Conservation (phyloP, 768 basidiomycete genomes). For the Dacryopinax primogenitus region DNA sequence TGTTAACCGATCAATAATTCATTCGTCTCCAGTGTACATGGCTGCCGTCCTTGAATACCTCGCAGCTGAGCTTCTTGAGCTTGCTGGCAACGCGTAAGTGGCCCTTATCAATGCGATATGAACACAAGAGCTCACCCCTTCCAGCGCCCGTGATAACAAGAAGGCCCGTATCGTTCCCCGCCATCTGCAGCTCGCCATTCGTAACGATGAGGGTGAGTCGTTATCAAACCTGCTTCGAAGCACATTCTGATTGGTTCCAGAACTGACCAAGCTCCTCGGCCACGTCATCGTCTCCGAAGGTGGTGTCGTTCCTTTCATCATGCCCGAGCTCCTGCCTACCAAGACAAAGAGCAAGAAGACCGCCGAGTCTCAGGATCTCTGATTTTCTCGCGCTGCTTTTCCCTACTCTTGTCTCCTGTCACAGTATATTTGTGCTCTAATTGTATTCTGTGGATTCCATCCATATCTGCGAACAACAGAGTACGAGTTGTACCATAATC, state of each 20-base stretch:
- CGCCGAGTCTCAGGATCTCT: slow-evolving; percentile 12
- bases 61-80: slow-evolving; percentile 84
- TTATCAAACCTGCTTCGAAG: background rate
- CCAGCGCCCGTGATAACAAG: slow-evolving; percentile 82
- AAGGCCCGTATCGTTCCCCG: slow-evolving; percentile 91
- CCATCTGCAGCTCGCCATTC: slow-evolving; percentile 82
- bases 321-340: slow-evolving; percentile 43
- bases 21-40: slow-evolving; percentile 50
- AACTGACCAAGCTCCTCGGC: slow-evolving; percentile 66
- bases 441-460: slow-evolving; percentile 4
- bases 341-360: slow-evolving; percentile 37
- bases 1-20: background rate
- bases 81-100: slow-evolving; percentile 48
- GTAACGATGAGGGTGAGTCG: slow-evolving; percentile 72
- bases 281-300: slow-evolving; percentile 83
- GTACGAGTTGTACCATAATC: no score
- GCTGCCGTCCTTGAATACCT: slow-evolving; percentile 87
- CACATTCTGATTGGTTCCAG: slow-evolving; percentile 23
- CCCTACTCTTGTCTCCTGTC: background rate
- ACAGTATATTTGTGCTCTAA: slow-evolving; percentile 9
- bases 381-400: background rate
- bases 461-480: background rate
- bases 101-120: slow-evolving; percentile 28
- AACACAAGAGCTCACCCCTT: slow-evolving; percentile 22
- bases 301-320: slow-evolving; percentile 76